phyloP scores from a whole-genome alignment of 2,329 filamentous ascomycete species.

The Coniella lustricola region DNA sequence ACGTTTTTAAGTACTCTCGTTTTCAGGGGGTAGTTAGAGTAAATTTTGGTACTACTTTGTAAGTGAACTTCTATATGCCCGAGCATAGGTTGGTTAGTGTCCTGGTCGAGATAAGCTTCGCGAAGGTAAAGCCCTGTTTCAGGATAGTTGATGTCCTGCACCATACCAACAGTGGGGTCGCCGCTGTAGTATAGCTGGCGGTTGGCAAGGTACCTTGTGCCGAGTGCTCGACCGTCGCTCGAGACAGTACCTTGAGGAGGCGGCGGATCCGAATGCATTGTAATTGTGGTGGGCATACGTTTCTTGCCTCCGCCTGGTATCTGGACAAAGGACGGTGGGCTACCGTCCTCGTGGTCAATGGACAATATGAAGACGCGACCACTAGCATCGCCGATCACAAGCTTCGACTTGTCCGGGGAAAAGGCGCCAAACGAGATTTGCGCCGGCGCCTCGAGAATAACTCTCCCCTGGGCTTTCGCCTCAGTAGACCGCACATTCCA shows the following conservation, averaged over 20 bases:
- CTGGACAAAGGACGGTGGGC: conserved; percentile 27
- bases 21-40: not conserved
- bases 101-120: conserved; percentile 41
- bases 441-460: conserved; percentile 46
- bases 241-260: conserved; percentile 25
- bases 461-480: conserved; percentile 39
- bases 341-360: conserved; percentile 37
- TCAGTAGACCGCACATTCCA: conserved; percentile 48
- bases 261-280: conserved; percentile 43
- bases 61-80: conserved; percentile 37
- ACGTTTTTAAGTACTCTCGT: not conserved
- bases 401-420: conserved; percentile 46
- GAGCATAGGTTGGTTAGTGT: conserved; percentile 38
- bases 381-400: conserved; percentile 55
- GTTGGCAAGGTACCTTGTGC: conserved; percentile 29
- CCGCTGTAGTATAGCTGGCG: conserved; percentile 35
- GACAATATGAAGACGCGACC: conserved; percentile 52
- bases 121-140: conserved; percentile 37
- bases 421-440: conserved; percentile 54
- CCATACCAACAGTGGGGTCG: conserved; percentile 44
- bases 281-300: conserved; percentile 40
- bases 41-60: conserved; percentile 30
- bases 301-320: conserved; percentile 29
- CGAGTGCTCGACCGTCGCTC: conserved; percentile 22
- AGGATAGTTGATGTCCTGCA: conserved; percentile 48